A percentile compares a stretch with the other conserved stretches of the same genome.
These are phyloP conservation scores for Leccinum olivaceopallidum DNA, from an alignment of 768 basidiomycete genomes.

Conservation along the genomic window DNA sequence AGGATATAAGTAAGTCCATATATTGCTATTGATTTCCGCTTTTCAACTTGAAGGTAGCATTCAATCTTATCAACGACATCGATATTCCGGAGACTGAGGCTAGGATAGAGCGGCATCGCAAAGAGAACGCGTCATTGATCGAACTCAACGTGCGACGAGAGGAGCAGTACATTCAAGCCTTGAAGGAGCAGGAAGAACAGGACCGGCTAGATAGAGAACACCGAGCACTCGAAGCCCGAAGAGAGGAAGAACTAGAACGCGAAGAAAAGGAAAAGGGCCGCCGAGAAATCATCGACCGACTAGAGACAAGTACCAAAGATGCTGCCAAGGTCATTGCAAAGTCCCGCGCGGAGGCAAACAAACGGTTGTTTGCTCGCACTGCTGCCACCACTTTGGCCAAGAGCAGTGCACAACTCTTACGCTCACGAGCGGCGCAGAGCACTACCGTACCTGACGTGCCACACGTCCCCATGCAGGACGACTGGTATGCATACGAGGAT, in stretches of 20 bases:
- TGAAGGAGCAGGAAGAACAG: constrained; percentile 80
- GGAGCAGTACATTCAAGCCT: constrained; percentile 67
- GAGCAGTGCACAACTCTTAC: constrained; percentile 50
- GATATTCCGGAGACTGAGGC: constrained; percentile 81
- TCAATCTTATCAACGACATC: constrained; percentile 92
- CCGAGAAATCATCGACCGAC: constrained; percentile 75
- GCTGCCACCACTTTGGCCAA: constrained; percentile 41
- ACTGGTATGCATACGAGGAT: constrained; percentile 76
- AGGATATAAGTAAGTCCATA: constrained; percentile 71
- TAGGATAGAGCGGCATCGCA: constrained; percentile 74
- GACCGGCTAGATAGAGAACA: constrained; percentile 70
- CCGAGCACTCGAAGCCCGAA: constrained; percentile 63
- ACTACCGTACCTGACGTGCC: constrained; percentile 75
- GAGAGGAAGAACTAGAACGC: constrained; percentile 74
- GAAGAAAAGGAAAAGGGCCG: constrained; percentile 71
- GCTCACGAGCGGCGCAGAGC: constrained; percentile 65
- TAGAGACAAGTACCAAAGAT: constrained; percentile 75
- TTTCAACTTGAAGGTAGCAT: constrained; percentile 50
- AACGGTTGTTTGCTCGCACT: constrained; percentile 58
- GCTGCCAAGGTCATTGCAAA: constrained; percentile 70
- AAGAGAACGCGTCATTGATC: constrained; percentile 80
- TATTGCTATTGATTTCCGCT: not conserved
- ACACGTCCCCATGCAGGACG: constrained; percentile 75
- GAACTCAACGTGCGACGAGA: constrained; percentile 83
- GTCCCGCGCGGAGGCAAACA: constrained; percentile 62